Evolutionary conservation across 1,284 basidiomycete genomes (phyloP), one percentile per base, ranked within the genome.

Genomic region (Kwoniella shivajii): DNA sequence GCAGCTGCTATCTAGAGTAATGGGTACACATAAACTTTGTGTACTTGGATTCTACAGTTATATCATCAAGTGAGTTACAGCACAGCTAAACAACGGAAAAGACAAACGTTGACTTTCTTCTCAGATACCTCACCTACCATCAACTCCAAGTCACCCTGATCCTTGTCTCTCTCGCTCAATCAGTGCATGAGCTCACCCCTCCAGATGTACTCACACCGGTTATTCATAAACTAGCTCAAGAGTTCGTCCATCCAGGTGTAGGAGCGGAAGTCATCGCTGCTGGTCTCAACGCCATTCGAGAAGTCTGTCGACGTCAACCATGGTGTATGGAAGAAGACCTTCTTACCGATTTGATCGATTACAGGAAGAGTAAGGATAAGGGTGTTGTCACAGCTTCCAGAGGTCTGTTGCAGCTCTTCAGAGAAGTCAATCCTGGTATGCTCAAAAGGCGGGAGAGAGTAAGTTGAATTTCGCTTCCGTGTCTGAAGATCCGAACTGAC

Each of bases 211-310:
- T 99, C 13, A 87, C 86, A 2, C 95, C 96, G 2, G 88, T 95
- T 41, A 82, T 99, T 48, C 85, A 86, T 56, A 99, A 99, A 79
- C 80, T 99, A 52, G 91, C 94, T 0, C 87, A 90, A 68, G 92
- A 97, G 71, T 99, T 99, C 68, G 90, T 99, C 2, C 95, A 99
- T 77, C 95, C 95, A 0, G 96, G 96, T 59, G 96, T 99, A 4
- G 91, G 92, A 3, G 65, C 87, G 61, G 94, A 99, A 77, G 93
- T 99, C 67, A 90, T 98, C 55, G 88, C 94, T 0, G 96, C 95
- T 0, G 96, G 96, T 34, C 81, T 99, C 68, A 99, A 99, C 74
- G 85, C 92, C 20, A 91, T 99, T 44, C 84, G 93, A 36, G 95
- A 99, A 77, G 87, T 99, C 26, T 97, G 92, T 73, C 80, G 88